These are phyloP conservation scores for Ganoderma resinaceum DNA, from an alignment of 1,284 basidiomycete species.

Conservation along the genomic window DNA sequence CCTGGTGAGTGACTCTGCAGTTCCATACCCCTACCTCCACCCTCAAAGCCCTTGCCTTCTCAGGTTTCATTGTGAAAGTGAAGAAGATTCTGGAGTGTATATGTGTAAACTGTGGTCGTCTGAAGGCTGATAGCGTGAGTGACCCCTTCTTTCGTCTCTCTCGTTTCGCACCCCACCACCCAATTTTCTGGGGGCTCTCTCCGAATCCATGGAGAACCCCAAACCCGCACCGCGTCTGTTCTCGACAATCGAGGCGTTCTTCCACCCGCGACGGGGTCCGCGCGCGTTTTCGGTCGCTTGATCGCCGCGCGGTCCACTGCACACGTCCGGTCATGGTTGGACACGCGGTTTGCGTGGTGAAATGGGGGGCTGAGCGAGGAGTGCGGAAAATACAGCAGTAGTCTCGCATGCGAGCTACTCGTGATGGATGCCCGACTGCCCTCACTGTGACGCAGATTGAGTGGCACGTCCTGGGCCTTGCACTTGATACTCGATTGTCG, in stretches of 20 bases:
- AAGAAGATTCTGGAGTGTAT: constrained; percentile 99
- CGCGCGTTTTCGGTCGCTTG: constrained; percentile 90
- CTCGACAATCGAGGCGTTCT: constrained; percentile 83
- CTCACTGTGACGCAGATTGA: constrained; percentile 70
- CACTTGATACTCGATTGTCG: constrained; percentile 65
- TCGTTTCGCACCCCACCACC: constrained; percentile 91
- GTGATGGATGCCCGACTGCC: constrained; percentile 44
- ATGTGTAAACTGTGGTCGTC: constrained; percentile 97
- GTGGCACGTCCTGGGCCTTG: constrained; percentile 55
- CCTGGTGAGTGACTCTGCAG: constrained; percentile 69
- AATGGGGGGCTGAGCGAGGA: constrained; percentile 95
- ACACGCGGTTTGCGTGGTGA: constrained; percentile 85
- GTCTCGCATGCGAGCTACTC: constrained; percentile 41
- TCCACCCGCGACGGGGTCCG: constrained; percentile 69
- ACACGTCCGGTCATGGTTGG: constrained; percentile 76
- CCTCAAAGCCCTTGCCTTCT: constrained; percentile 1
- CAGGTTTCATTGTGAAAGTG: constrained; percentile 98
- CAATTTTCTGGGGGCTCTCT: constrained; percentile 96
- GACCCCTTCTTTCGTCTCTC: constrained; percentile 71
- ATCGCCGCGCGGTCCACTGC: constrained; percentile 79
- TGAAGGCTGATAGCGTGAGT: constrained; percentile 97
- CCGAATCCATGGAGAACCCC: constrained; percentile 87
- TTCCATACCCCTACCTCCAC: neutral
- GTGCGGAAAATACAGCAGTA: constrained; percentile 64
- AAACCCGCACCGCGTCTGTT: constrained; percentile 80